These are phyloP conservation scores for Allomyces javanicus DNA, from an alignment of 192 early-diverging fungal species.

Conservation along the genomic window DNA sequence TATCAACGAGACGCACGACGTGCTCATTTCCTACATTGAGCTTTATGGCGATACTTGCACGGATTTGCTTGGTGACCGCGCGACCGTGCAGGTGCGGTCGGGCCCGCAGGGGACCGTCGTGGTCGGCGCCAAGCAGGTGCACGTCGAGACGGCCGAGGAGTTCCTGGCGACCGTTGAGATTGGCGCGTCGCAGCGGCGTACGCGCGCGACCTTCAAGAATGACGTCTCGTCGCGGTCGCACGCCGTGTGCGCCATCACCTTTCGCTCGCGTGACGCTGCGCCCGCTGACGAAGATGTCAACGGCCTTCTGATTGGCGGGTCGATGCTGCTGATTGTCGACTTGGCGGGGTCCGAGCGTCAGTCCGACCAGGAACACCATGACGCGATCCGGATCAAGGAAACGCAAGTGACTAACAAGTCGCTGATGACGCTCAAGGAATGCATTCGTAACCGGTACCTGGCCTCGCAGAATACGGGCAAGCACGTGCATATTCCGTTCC, in stretches of 20 bases:
- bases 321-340: conserved; percentile 13
- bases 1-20: conserved; percentile 2
- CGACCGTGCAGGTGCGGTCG: conserved; percentile 8
- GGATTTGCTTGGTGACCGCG: conserved; percentile 12
- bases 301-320: conserved; percentile 4
- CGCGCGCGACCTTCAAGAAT: conserved; percentile 21
- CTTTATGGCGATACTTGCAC: conserved; percentile 17
- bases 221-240: conserved; percentile 14
- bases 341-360: conserved; percentile 23
- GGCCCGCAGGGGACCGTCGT: conserved; percentile 13
- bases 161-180: conserved; percentile 5
- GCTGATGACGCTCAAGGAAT: conserved; percentile 21
- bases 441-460: conserved; percentile 17
- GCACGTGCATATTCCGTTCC: conserved; percentile 18
- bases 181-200: conserved; percentile 14
- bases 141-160: conserved; percentile 10
- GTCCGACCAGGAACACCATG: conserved; percentile 6
- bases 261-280: neutral
- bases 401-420: conserved; percentile 13
- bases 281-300: neutral
- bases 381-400: conserved; percentile 2
- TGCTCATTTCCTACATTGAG: conserved; percentile 10
- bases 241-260: conserved; percentile 17
- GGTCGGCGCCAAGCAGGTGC: conserved; percentile 7
- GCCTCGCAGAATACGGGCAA: neutral